Evolutionary conservation across 1,284 basidiomycete genomes (phyloP).

Genomic region (Ustilago loliicola): DNA sequence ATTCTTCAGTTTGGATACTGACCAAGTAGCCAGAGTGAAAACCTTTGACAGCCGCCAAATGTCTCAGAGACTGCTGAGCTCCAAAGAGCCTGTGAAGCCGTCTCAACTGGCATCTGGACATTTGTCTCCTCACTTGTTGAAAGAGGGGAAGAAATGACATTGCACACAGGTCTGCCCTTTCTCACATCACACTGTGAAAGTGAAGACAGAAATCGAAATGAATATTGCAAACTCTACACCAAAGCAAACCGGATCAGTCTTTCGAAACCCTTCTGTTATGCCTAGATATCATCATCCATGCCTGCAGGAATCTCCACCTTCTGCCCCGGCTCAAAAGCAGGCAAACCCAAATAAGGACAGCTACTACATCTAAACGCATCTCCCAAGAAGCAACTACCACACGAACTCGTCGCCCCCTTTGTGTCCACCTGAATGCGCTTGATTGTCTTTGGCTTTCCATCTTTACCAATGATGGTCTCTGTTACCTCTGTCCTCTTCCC

Average conservation of each 20-base stretch:
- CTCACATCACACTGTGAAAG: too few relatives aligned
- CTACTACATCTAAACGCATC: conserved; percentile 96
- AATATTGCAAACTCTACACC: background rate
- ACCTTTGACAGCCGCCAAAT: too few relatives aligned
- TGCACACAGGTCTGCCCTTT: too few relatives aligned
- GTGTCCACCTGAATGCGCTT: conserved; percentile 69
- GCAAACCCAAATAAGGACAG: conserved; percentile 95
- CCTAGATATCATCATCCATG: conserved; percentile 68
- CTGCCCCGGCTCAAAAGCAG: conserved; percentile 97
- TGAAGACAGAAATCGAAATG: too few relatives aligned
- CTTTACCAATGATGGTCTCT: conserved; percentile 64
- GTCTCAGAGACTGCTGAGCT: too few relatives aligned
- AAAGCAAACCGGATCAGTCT: too few relatives aligned
- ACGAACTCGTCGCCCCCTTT: conserved; percentile 81
- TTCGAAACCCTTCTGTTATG: background rate
- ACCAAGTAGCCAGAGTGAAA: too few relatives aligned
- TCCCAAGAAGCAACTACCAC: conserved; percentile 97
- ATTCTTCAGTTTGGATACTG: too few relatives aligned
- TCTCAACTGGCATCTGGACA: too few relatives aligned
- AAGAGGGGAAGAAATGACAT: too few relatives aligned
- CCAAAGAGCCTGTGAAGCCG: too few relatives aligned
- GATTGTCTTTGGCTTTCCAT: conserved; percentile 65
- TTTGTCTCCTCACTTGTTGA: too few relatives aligned
- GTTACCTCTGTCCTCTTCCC: conserved; percentile 57
- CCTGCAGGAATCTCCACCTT: conserved; percentile 80